A percentile compares a stretch with the other conserved stretches of the same genome.
phyloP scores from a whole-genome alignment of 805 yeast species.

The Spencermartinsiella europaea region DNA sequence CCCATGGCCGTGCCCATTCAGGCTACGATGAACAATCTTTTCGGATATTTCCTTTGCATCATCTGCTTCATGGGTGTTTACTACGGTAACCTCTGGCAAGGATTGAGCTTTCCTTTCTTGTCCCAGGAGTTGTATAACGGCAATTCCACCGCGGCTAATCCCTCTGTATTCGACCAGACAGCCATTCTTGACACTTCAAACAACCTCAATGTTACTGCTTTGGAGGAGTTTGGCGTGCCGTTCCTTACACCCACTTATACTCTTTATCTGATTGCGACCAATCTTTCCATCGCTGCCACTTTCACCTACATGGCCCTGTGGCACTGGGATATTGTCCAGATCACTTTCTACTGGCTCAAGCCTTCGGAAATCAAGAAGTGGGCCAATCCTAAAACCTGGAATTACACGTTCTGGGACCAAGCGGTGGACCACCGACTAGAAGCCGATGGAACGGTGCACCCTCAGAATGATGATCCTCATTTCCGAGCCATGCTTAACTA shows the following conservation, averaged over 20 bases:
- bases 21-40: slow-evolving; percentile 29
- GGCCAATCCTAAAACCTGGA: slow-evolving; percentile 17
- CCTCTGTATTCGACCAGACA: slow-evolving; percentile 29
- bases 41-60: slow-evolving; percentile 29
- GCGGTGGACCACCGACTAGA: slow-evolving; percentile 20
- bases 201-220: slow-evolving; percentile 23
- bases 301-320: slow-evolving; percentile 31
- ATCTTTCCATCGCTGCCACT: slow-evolving; percentile 33
- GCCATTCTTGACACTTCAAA: slow-evolving; percentile 25
- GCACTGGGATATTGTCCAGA: slow-evolving; percentile 26
- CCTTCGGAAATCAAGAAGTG: slow-evolving; percentile 23
- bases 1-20: slow-evolving; percentile 30
- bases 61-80: slow-evolving; percentile 27
- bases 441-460: slow-evolving; percentile 17
- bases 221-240: slow-evolving; percentile 29
- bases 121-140: slow-evolving; percentile 30
- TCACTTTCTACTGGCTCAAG: slow-evolving; percentile 26
- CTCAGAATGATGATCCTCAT: slow-evolving; percentile 44
- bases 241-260: slow-evolving; percentile 32
- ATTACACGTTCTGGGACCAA: slow-evolving; percentile 44
- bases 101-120: slow-evolving; percentile 31
- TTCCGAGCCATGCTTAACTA: slow-evolving; percentile 52
- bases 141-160: slow-evolving; percentile 18
- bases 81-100: slow-evolving; percentile 34
- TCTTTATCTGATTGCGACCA: slow-evolving; percentile 31